Evolutionary conservation across 345 rosid species (phyloP), one percentile per base, ranked within the genome.

Genomic region (Acer saccharum): DNA sequence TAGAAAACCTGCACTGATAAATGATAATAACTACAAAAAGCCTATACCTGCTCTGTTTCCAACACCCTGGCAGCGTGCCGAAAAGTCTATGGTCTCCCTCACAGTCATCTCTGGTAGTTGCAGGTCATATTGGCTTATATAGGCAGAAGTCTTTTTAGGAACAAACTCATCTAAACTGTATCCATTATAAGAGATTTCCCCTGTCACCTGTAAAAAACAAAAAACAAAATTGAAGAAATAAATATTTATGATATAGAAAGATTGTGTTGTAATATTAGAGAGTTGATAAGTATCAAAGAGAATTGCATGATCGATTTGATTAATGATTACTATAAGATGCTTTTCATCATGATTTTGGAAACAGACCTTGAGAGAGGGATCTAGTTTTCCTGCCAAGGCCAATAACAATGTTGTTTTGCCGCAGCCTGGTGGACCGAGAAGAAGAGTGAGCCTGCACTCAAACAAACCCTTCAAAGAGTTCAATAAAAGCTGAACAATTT

Each of bases 361-460:
- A 43, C 69, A 25, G 13, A 92, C 95, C 93, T 83, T 83, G 23
- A 89, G 84, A 48, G 75, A 74, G 46, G 76, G 73, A 71, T 84
- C 80, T 64, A 89, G 89, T 80, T 85, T 85, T 74, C 93, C 93
- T 4, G 95, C 86, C 58, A 91, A 79, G 14, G 95, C 92, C 54
- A 82, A 76, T 71, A 89, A 48, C 12, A 89, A 79, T 4, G 92
- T 88, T 44, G 91, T 89, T 81, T 91, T 91, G 18, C 95, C 95
- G 68, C 89, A 87, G 60, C 90, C 86, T 62, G 93, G 95, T 68
- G 92, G 92, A 74, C 95, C 95, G 10, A 91, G 80, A 69, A 91
- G 88, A 78, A 91, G 79, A 35, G 93, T 84, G 83, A 89, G 77
- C 74, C 93, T 89, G 78, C 69, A 73, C 21, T 60, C 52, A 44